These are phyloP conservation scores for Fusarium concolor DNA, from an alignment of 2,329 filamentous ascomycete genomes.

Conservation along the genomic window DNA sequence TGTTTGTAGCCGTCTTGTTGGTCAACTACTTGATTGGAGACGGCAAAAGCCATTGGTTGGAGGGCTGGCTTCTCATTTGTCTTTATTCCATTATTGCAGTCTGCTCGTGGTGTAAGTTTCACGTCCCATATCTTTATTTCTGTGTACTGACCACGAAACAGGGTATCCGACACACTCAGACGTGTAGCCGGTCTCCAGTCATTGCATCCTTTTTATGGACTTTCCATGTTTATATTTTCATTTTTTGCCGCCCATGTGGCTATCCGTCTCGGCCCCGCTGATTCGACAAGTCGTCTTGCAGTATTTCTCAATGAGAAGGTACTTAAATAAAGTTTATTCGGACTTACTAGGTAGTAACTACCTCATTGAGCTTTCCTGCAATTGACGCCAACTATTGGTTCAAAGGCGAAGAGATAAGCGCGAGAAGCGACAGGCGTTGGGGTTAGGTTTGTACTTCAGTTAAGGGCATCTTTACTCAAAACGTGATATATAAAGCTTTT, in stretches of 20 bases:
- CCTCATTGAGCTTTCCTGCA: neutral
- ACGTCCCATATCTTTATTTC: neutral
- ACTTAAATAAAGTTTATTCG: slow-evolving; percentile 4
- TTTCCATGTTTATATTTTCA: neutral
- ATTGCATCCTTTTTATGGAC: neutral
- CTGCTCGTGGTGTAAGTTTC: slow-evolving; percentile 69
- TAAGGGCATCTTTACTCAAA: neutral
- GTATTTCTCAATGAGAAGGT: neutral
- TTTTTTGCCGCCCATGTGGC: neutral
- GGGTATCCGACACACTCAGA: slow-evolving; percentile 37
- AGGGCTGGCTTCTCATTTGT: slow-evolving; percentile 80
- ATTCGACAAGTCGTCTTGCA: neutral
- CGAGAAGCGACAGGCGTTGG: slow-evolving; percentile 10
- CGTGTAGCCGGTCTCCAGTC: neutral
- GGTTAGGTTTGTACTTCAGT: slow-evolving; percentile 4
- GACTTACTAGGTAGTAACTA: neutral
- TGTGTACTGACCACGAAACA: slow-evolving; percentile 21
- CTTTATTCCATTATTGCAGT: slow-evolving; percentile 83
- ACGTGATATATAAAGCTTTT: neutral
- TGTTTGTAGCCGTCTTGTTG: slow-evolving; percentile 86
- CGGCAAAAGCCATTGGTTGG: slow-evolving; percentile 84
- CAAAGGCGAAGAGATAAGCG: slow-evolving; percentile 1
- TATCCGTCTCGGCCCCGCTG: neutral
- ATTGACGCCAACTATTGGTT: neutral
- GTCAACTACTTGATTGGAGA: slow-evolving; percentile 89